Evolutionary conservation across 2,329 filamentous ascomycete genomes (phyloP), one percentile per base, ranked within the genome.

Genomic region (Diaporthe aspalathi): DNA sequence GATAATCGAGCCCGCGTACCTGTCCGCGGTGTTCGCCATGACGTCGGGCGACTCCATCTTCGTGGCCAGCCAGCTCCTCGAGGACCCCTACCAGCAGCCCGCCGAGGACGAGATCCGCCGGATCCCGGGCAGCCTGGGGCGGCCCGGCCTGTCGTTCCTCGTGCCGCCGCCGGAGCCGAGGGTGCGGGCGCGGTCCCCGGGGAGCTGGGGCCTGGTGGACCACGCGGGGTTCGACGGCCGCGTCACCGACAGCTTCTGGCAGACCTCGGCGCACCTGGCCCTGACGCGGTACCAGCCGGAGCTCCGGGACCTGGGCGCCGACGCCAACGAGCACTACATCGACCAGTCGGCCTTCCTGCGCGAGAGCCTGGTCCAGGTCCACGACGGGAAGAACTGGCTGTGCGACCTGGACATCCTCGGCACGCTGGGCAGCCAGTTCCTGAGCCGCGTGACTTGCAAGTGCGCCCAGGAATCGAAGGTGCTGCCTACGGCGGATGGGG

Each of bases 31-130:
- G 52, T 54, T 54, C 29, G 52, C 29, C n/a, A 54, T 54, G 29
- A 54, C 52, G 6, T 35, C 52, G 17, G 43, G 53, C 16, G 32
- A 69, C 35, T 69, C 67, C 3, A 60, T 69, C 40, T 69, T 52
- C 45, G 45, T 49, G 27, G 27, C 43, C 11, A 50, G 40, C 16
- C 38, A 29, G 20, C 27, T 69, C 12, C 40, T 69, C 11, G 35
- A 45, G 14, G 67, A 69, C 43, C 67, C 67, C 11, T 40, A 67
- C 47, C 47, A 67, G 14, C 20, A n/a, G 17, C 24, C 29, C 22
- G 38, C 17, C 14, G 24, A 62, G 14, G 20, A 20, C 12, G 65
- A 56, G n/a, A 29, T 62, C 14, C 27, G 38, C 40, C 27, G 53
- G 9, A 56, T 69, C n/a, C 22, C 47, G n/a, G 67, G 67, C 4